phyloP scores from a whole-genome alignment of 495 filamentous ascomycete genomes.

The Penicillium nucicola region DNA sequence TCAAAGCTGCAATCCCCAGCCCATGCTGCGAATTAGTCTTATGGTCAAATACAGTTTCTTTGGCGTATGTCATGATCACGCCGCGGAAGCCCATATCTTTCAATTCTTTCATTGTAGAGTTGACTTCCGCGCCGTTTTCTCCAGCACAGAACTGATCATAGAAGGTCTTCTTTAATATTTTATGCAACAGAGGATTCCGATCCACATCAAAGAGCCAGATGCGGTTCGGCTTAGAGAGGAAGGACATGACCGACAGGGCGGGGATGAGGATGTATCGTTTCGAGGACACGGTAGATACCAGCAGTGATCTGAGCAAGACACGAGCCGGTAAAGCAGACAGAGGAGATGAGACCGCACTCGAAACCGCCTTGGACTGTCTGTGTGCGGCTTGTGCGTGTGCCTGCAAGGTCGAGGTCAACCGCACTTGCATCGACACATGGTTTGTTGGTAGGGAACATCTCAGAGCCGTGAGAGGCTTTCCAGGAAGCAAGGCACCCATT shows the following conservation, averaged over 20 bases:
- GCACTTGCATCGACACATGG: background rate
- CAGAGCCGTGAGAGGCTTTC: constrained; percentile 1
- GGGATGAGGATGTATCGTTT: constrained; percentile 63
- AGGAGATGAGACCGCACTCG: constrained; percentile 32
- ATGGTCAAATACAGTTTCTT: constrained; percentile 42
- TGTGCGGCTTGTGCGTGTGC: background rate
- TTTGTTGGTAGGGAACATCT: background rate
- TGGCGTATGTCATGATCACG: constrained; percentile 47
- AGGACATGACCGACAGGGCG: constrained; percentile 60
- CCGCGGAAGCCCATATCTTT: constrained; percentile 42
- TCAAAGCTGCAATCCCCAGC: constrained; percentile 18
- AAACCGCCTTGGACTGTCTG: background rate
- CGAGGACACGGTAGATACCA: constrained; percentile 72
- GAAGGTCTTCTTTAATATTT: constrained; percentile 41
- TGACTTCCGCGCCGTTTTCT: constrained; percentile 33
- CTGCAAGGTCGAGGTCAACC: constrained; percentile 3
- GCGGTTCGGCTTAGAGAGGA: constrained; percentile 41
- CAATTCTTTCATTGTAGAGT: constrained; percentile 29
- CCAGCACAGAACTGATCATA: constrained; percentile 50
- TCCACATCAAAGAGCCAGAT: constrained; percentile 36
- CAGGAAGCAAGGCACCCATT: constrained; percentile 5
- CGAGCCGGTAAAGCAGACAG: constrained; percentile 66
- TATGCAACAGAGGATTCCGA: constrained; percentile 38
- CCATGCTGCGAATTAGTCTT: constrained; percentile 26
- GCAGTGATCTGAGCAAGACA: constrained; percentile 69